Evolutionary conservation across 2,329 filamentous ascomycete genomes (phyloP).

Genomic region (Claviceps quebecensis): DNA sequence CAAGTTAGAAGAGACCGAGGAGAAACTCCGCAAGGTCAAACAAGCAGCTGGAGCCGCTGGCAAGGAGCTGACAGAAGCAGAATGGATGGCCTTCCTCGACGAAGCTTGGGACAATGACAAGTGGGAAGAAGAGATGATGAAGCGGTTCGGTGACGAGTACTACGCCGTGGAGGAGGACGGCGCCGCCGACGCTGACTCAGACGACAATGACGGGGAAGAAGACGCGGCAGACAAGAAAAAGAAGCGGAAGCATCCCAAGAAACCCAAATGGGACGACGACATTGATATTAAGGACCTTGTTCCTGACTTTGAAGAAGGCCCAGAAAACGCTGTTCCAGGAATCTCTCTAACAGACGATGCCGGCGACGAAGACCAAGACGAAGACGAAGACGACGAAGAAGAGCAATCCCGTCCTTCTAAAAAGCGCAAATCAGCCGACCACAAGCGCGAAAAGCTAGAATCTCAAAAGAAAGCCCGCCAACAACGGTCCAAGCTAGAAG

Average conservation of each 20-base stretch:
- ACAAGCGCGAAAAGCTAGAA: constrained; percentile 42
- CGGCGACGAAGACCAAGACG: constrained; percentile 16
- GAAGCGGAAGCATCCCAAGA: constrained; percentile 35
- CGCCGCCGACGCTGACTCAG: constrained; percentile 44
- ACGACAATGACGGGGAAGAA: constrained; percentile 15
- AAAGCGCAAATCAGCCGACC: constrained; percentile 45
- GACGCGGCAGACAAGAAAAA: constrained; percentile 33
- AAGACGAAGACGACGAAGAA: constrained; percentile 27
- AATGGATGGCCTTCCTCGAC: constrained; percentile 75
- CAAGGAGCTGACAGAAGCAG: constrained; percentile 53
- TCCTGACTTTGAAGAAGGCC: constrained; percentile 67
- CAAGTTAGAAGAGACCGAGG: constrained; percentile 80
- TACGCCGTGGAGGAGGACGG: constrained; percentile 57
- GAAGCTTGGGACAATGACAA: constrained; percentile 76
- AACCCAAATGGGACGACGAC: constrained; percentile 80
- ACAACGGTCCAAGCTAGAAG: constrained; percentile 72
- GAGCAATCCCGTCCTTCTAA: constrained; percentile 35
- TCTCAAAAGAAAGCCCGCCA: constrained; percentile 61
- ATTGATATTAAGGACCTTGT: constrained; percentile 92
- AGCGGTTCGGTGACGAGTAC: constrained; percentile 79
- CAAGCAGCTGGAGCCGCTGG: constrained; percentile 70
- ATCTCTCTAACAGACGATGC: constrained; percentile 37
- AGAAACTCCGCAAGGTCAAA: constrained; percentile 77
- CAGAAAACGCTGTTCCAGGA: constrained; percentile 27
- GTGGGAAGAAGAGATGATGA: constrained; percentile 85